Evolutionary conservation across 768 basidiomycete species (phyloP).

Genomic region (Lactarius quietus): DNA sequence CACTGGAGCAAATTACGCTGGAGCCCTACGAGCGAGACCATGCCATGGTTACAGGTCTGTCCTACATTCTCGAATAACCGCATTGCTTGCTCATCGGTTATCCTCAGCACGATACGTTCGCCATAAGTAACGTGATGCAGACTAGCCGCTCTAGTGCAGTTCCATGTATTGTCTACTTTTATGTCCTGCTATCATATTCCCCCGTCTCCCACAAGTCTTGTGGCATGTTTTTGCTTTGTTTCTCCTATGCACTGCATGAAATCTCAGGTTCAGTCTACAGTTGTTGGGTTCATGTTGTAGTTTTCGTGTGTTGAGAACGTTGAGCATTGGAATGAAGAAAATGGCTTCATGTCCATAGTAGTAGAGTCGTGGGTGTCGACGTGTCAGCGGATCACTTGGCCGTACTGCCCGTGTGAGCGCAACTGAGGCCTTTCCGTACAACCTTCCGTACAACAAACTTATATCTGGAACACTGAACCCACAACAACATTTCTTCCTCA

Average conservation of each 20-base stretch:
- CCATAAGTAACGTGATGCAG: constrained; percentile 33
- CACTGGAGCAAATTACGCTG: constrained; percentile 91
- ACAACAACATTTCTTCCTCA: constrained; percentile 1
- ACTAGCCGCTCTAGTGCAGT: neutral
- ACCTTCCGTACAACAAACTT: neutral
- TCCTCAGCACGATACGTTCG: constrained; percentile 45
- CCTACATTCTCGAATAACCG: neutral
- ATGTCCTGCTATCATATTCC: constrained; percentile 19
- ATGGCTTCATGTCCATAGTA: neutral
- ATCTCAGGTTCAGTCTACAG: neutral
- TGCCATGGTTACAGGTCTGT: constrained; percentile 81
- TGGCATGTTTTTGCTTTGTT: neutral
- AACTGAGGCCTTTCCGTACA: neutral
- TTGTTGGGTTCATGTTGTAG: neutral
- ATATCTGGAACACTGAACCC: neutral
- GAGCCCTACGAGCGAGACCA: constrained; percentile 92
- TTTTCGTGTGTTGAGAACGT: neutral
- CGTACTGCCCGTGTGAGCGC: neutral
- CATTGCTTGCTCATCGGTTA: neutral
- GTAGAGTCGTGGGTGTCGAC: neutral
- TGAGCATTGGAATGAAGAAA: neutral
- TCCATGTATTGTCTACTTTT: constrained; percentile 22
- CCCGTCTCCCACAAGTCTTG: neutral
- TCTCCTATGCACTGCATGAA: neutral
- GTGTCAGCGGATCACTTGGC: neutral